Evolutionary conservation across 768 basidiomycete species (phyloP).

Genomic region (Amanita molliuscula): DNA sequence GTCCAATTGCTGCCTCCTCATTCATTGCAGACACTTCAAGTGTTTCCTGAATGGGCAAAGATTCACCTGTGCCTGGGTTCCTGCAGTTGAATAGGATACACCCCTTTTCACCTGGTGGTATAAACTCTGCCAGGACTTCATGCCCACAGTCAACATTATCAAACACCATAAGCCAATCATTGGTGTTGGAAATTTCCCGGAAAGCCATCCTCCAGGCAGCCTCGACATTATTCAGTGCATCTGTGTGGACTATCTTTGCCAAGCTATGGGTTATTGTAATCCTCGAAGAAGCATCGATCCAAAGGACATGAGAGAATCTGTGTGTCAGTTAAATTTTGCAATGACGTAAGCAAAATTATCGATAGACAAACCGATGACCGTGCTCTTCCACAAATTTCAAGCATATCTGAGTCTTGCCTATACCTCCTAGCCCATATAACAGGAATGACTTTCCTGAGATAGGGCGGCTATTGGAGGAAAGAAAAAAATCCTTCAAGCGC

Average conservation of each 20-base stretch:
- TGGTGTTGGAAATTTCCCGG: constrained; percentile 2
- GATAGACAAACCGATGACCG: background rate
- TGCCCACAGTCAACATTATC: constrained; percentile 12
- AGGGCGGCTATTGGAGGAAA: too few relatives aligned
- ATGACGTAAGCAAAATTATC: background rate
- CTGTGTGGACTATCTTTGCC: constrained; percentile 4
- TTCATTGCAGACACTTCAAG: constrained; percentile 9
- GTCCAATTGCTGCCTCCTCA: constrained; percentile 9
- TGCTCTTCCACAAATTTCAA: background rate
- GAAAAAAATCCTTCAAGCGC: too few relatives aligned
- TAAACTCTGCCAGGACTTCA: constrained; percentile 7
- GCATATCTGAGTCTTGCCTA: constrained; percentile 8
- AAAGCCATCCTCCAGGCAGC: constrained; percentile 1
- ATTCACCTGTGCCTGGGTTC: constrained; percentile 4
- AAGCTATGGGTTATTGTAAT: constrained; percentile 6
- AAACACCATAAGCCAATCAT: constrained; percentile 12
- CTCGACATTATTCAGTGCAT: background rate
- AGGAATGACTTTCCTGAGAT: too few relatives aligned
- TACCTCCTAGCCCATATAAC: constrained; percentile 10
- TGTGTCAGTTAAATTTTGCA: background rate
- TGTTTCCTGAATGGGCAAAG: background rate
- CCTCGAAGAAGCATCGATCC: constrained; percentile 13
- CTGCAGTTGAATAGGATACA: constrained; percentile 12
- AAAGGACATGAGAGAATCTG: constrained; percentile 12
- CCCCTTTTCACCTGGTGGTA: constrained; percentile 10